phyloP scores from a whole-genome alignment of 768 basidiomycete species.

The Pulveroboletus sp. region DNA sequence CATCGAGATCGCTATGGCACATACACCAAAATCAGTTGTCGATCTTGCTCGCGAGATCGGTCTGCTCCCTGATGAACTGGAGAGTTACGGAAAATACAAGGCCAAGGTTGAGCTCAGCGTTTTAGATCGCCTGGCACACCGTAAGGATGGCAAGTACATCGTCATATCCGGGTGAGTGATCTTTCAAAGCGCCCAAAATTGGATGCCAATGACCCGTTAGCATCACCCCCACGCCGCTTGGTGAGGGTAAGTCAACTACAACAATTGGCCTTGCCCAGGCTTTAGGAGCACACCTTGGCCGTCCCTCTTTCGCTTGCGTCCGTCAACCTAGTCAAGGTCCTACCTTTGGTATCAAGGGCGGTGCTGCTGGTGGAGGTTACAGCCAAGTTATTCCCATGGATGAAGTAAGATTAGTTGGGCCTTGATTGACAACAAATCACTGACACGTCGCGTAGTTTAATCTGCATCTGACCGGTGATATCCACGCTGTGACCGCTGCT shows the following conservation, averaged over 20 bases:
- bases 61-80: slow-evolving; percentile 79
- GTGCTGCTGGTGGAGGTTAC: slow-evolving; percentile 97
- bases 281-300: slow-evolving; percentile 89
- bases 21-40: slow-evolving; percentile 86
- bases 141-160: slow-evolving; percentile 94
- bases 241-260: slow-evolving; percentile 98
- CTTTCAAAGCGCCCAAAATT: neutral
- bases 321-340: slow-evolving; percentile 98
- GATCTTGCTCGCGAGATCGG: slow-evolving; percentile 89
- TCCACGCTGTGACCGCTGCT: slow-evolving; percentile 95
- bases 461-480: slow-evolving; percentile 93
- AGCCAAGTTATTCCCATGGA: slow-evolving; percentile 99
- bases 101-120: slow-evolving; percentile 94
- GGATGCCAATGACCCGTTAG: slow-evolving; percentile 33
- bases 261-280: slow-evolving; percentile 97
- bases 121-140: slow-evolving; percentile 77
- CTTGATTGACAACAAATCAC: neutral
- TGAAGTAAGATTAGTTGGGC: slow-evolving; percentile 50
- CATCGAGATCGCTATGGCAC: slow-evolving; percentile 94
- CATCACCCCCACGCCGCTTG: slow-evolving; percentile 94
- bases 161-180: slow-evolving; percentile 79
- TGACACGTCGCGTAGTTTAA: slow-evolving; percentile 65
- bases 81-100: slow-evolving; percentile 94
- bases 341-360: slow-evolving; percentile 99
- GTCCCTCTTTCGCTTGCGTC: slow-evolving; percentile 93